phyloP scores from a whole-genome alignment of 2,329 filamentous ascomycete genomes.

The Colletotrichum sp. region DNA sequence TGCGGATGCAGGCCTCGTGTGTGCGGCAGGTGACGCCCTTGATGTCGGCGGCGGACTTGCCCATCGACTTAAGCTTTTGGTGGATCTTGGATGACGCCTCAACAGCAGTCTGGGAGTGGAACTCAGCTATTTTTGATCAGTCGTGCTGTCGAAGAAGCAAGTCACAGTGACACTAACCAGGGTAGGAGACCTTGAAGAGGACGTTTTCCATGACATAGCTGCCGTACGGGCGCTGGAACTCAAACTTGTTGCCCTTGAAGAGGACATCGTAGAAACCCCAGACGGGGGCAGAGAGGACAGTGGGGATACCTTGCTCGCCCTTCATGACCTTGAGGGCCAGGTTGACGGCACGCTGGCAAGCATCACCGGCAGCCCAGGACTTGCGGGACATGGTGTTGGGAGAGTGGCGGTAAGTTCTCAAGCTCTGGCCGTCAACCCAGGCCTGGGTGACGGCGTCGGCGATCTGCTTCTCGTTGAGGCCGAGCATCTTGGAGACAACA shows the following conservation, averaged over 20 bases:
- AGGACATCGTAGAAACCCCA: constrained; percentile 99
- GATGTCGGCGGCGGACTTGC: constrained; percentile 93
- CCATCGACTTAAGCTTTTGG: constrained; percentile 79
- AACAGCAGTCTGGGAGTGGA: constrained; percentile 98
- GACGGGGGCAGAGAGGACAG: constrained; percentile 86
- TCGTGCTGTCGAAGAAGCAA: not conserved
- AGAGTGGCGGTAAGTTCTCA: constrained; percentile 96
- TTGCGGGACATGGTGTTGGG: constrained; percentile 99
- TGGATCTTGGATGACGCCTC: constrained; percentile 92
- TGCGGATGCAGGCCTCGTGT: constrained; percentile 97
- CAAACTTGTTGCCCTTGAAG: constrained; percentile 94
- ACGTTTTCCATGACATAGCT: constrained; percentile 99
- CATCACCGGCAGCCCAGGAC: constrained; percentile 98
- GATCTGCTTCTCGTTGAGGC: constrained; percentile 87
- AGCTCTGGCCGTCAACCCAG: constrained; percentile 94
- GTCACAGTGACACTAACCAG: constrained; percentile 62
- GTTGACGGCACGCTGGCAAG: constrained; percentile 94
- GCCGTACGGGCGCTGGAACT: constrained; percentile 95
- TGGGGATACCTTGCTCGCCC: constrained; percentile 90
- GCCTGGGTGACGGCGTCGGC: constrained; percentile 96
- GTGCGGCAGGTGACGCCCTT: constrained; percentile 93
- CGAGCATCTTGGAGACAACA: constrained; percentile 94
- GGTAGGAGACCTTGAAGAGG: constrained; percentile 99
- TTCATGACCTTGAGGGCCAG: constrained; percentile 88
- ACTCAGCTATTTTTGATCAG: constrained; percentile 67